Conservation (phyloP, 1,139 yeast species). For the Kazachstania sp. region DNA sequence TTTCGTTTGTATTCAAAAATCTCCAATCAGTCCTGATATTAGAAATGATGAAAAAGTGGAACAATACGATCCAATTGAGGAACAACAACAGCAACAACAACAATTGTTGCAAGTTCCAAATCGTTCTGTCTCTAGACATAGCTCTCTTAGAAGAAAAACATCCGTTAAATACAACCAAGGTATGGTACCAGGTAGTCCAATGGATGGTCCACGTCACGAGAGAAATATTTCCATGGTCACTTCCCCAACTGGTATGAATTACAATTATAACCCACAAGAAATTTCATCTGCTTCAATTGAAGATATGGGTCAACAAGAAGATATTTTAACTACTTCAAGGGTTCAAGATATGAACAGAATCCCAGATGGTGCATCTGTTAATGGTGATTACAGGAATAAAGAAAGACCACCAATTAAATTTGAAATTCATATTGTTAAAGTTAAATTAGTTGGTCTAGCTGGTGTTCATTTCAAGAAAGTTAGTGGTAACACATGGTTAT, state of each 20-base stretch:
- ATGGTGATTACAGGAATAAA: constrained; percentile 10
- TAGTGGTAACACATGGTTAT: constrained; percentile 91
- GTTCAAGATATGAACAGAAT: constrained; percentile 26
- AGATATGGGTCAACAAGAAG: constrained; percentile 34
- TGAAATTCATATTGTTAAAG: constrained; percentile 76
- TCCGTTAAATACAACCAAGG: constrained; percentile 20
- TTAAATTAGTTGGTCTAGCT: constrained; percentile 83
- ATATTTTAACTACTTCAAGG: constrained; percentile 27
- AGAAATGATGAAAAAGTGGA: neutral
- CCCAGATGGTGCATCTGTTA: constrained; percentile 10
- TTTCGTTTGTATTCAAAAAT: constrained; percentile 66
- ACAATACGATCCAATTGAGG: neutral
- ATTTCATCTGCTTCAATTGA: constrained; percentile 56
- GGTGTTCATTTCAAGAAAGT: constrained; percentile 94
- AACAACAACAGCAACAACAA: constrained; percentile 9
- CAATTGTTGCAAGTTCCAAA: constrained; percentile 16
- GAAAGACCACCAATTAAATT: constrained; percentile 37
- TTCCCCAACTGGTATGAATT: constrained; percentile 19
- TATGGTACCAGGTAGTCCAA: constrained; percentile 39
- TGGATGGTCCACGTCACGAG: constrained; percentile 23
- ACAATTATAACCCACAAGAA: constrained; percentile 24
- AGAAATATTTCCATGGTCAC: constrained; percentile 23
- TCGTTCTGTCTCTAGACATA: constrained; percentile 18
- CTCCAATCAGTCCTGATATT: constrained; percentile 7
- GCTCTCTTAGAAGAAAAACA: constrained; percentile 23